Percentiles rank a stretch among this genome's conserved stretches.
Evolutionary conservation across 1,139 yeast species (phyloP).

Genomic region (Protomyces inouyei): DNA sequence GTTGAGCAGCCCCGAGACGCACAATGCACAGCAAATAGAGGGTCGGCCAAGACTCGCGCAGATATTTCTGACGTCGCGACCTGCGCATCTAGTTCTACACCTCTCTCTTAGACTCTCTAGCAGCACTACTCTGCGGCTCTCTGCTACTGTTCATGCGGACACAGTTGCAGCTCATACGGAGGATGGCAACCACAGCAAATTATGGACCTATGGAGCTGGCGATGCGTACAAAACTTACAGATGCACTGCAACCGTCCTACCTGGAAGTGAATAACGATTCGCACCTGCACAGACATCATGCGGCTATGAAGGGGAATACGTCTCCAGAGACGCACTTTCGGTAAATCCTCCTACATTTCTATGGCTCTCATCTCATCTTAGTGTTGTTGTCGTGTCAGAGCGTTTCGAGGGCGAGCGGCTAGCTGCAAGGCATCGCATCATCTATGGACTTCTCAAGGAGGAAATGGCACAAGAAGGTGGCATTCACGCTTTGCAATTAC

Average conservation of each 20-base stretch:
- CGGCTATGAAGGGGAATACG: constrained; percentile 66
- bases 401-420: constrained; percentile 60
- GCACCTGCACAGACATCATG: constrained; percentile 82
- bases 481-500: constrained; percentile 84
- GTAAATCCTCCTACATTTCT: neutral
- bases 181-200: constrained; percentile 16
- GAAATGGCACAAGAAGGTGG: constrained; percentile 59
- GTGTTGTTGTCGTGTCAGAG: constrained; percentile 54
- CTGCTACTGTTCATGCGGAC: neutral
- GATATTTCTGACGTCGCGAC: no score
- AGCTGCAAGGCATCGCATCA: constrained; percentile 74
- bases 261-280: constrained; percentile 74
- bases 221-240: constrained; percentile 23
- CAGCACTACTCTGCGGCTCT: no score
- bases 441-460: constrained; percentile 64
- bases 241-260: constrained; percentile 28
- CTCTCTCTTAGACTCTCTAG: no score
- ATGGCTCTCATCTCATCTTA: neutral
- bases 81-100: no score
- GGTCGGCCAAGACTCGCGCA: no score
- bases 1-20: no score
- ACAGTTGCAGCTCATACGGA: neutral
- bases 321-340: constrained; percentile 75
- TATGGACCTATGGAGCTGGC: constrained; percentile 8
- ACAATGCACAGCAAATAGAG: no score